phyloP scores from a whole-genome alignment of 2,329 filamentous ascomycete species.

The Trichoderma simmonsii region DNA sequence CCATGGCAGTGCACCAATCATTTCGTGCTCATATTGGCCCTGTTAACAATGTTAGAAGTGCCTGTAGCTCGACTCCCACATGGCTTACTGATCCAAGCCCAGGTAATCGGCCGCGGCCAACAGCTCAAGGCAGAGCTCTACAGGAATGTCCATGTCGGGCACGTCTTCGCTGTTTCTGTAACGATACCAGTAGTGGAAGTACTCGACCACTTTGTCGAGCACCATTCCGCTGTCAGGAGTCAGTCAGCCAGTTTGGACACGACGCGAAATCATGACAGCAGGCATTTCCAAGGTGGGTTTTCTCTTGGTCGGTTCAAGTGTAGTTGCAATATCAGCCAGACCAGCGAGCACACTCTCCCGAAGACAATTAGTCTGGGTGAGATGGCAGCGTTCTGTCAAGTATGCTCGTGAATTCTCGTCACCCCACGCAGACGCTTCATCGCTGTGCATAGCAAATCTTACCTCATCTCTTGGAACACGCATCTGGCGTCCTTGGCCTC shows the following conservation, averaged over 20 bases:
- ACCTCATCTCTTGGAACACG: slow-evolving; percentile 72
- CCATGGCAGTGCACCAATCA: slow-evolving; percentile 23
- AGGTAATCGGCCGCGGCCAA: slow-evolving; percentile 76
- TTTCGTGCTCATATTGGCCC: slow-evolving; percentile 39
- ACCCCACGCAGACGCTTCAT: slow-evolving; percentile 25
- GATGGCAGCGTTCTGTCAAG: slow-evolving; percentile 47
- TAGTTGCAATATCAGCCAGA: slow-evolving; percentile 53
- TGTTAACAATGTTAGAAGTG: slow-evolving; percentile 31
- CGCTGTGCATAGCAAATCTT: slow-evolving; percentile 31
- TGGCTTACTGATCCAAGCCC: slow-evolving; percentile 57
- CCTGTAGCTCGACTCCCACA: slow-evolving; percentile 1
- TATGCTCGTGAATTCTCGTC: slow-evolving; percentile 31
- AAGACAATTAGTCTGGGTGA: slow-evolving; percentile 39
- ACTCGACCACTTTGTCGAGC: slow-evolving; percentile 78
- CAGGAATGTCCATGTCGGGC: slow-evolving; percentile 76
- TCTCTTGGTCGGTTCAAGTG: slow-evolving; percentile 61
- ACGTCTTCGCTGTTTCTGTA: slow-evolving; percentile 68
- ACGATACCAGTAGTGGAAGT: slow-evolving; percentile 79
- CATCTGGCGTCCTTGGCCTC: slow-evolving; percentile 65
- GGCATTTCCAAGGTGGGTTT: background rate
- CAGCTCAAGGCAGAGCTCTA: slow-evolving; percentile 74
- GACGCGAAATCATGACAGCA: background rate
- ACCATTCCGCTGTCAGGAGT: slow-evolving; percentile 58
- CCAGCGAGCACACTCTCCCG: slow-evolving; percentile 29
- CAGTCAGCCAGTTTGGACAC: slow-evolving; percentile 6